Percentiles rank a stretch among this genome's conserved stretches.
Evolutionary conservation across 2,329 filamentous ascomycete species (phyloP).

Genomic region (Aspergillus quadricinctus): DNA sequence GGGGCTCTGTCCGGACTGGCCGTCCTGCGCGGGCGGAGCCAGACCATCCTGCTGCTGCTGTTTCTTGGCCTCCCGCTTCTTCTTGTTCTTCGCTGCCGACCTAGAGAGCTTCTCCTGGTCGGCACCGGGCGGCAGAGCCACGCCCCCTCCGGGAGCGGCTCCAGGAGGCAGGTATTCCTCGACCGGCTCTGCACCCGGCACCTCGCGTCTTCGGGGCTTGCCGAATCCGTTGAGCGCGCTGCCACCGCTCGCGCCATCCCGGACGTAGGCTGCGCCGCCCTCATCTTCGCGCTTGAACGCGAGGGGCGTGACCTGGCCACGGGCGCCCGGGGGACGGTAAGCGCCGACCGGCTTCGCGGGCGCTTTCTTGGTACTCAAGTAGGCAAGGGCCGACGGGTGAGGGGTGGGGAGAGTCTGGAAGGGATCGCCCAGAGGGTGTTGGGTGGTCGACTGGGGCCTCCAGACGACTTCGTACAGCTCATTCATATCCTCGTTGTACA

Average conservation of each 20-base stretch:
- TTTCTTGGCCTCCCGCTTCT: constrained; percentile 94
- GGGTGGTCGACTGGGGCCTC: constrained; percentile 67
- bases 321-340: constrained; percentile 89
- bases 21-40: constrained; percentile 39
- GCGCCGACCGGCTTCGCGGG: constrained; percentile 96
- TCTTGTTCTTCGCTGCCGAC: constrained; percentile 92
- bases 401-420: constrained; percentile 69
- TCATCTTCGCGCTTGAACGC: constrained; percentile 98
- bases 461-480: constrained; percentile 90
- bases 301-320: constrained; percentile 80
- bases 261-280: constrained; percentile 81
- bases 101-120: constrained; percentile 71
- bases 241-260: constrained; percentile 65
- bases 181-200: constrained; percentile 79
- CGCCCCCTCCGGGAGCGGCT: constrained; percentile 62
- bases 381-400: constrained; percentile 77
- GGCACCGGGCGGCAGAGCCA: constrained; percentile 61
- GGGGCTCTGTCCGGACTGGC: constrained; percentile 47
- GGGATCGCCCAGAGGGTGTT: constrained; percentile 63
- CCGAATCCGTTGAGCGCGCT: constrained; percentile 72
- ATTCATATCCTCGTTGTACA: constrained; percentile 93
- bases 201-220: constrained; percentile 65
- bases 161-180: constrained; percentile 63
- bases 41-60: constrained; percentile 73
- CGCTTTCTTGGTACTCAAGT: constrained; percentile 82